These are phyloP conservation scores for Arthrobotrys conoides DNA, from an alignment of 2,329 filamentous ascomycete genomes.

Conservation along the genomic window DNA sequence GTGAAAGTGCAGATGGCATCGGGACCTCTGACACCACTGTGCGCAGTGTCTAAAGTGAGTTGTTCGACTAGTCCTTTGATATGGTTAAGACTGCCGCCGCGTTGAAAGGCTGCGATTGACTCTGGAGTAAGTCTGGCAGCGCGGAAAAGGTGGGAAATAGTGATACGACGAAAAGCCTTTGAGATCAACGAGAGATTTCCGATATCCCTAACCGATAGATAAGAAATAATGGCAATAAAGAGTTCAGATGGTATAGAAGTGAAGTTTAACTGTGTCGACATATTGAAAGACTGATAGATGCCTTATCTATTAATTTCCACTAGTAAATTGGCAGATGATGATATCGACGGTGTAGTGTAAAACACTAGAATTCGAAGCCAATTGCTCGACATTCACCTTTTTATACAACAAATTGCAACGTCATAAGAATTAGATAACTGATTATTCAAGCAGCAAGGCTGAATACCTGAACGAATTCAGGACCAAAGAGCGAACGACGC, in stretches of 20 bases:
- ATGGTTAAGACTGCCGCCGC: conserved; percentile 4
- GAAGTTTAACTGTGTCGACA: not conserved
- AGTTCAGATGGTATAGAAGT: conserved; percentile 29
- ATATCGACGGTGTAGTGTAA: too few relatives aligned
- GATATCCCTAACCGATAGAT: conserved; percentile 14
- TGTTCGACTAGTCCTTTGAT: not conserved
- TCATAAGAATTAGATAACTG: too few relatives aligned
- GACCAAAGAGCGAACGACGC: not conserved
- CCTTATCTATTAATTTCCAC: too few relatives aligned
- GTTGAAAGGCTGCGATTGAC: conserved; percentile 28
- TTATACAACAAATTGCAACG: too few relatives aligned
- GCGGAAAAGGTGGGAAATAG: conserved; percentile 20
- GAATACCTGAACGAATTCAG: not conserved
- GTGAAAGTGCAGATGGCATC: not conserved
- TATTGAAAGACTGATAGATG: not conserved
- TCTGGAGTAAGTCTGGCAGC: conserved; percentile 8
- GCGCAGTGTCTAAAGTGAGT: not conserved
- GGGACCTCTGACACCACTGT: not conserved
- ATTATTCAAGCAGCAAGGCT: not conserved
- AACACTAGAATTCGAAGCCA: too few relatives aligned
- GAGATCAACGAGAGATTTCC: conserved; percentile 28
- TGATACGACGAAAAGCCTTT: conserved; percentile 21
- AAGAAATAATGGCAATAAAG: conserved; percentile 24
- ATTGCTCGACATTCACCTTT: too few relatives aligned
- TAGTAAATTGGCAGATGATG: too few relatives aligned